A percentile compares a stretch with the other conserved stretches of the same genome.
phyloP scores from a whole-genome alignment of 2,329 filamentous ascomycete species.

The Chrysoporthe cubensis region DNA sequence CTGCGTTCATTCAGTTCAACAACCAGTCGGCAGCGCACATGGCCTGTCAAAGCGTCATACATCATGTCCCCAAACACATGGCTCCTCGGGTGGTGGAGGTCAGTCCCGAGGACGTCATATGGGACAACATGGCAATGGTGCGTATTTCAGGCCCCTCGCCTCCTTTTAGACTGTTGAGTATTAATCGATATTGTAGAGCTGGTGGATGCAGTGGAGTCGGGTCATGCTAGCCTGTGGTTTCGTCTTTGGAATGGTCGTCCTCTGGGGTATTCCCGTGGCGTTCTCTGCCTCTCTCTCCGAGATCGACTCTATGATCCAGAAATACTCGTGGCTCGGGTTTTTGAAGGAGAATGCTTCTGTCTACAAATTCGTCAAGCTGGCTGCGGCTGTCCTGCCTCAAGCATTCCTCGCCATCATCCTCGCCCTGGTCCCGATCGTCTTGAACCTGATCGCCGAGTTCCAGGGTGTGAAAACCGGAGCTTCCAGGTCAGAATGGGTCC shows the following conservation, averaged over 20 bases:
- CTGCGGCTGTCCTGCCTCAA: conserved; percentile 88
- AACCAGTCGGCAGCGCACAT: conserved; percentile 97
- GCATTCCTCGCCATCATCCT: conserved; percentile 77
- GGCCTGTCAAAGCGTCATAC: conserved; percentile 90
- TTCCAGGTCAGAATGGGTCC: conserved; percentile 79
- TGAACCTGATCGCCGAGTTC: conserved; percentile 71
- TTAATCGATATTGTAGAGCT: conserved; percentile 48
- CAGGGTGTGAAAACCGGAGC: conserved; percentile 85
- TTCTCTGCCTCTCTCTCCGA: conserved; percentile 85
- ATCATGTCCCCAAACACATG: conserved; percentile 94
- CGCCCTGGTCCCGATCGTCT: conserved; percentile 77
- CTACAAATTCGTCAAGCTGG: conserved; percentile 62
- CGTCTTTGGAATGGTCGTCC: conserved; percentile 76
- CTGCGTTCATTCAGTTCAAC: conserved; percentile 98
- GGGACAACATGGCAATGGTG: conserved; percentile 93
- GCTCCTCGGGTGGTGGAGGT: conserved; percentile 91
- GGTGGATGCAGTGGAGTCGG: conserved; percentile 88
- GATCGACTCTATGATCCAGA: conserved; percentile 68
- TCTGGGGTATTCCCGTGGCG: conserved; percentile 89
- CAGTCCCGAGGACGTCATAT: conserved; percentile 87
- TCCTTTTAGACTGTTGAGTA: not conserved
- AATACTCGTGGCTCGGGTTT: conserved; percentile 72
- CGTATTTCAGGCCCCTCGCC: not conserved
- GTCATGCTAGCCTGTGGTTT: conserved; percentile 66
- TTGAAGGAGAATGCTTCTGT: conserved; percentile 63